Evolutionary conservation across 371 early-diverging fungal species (phyloP).

Genomic region (Mortierella sp.): DNA sequence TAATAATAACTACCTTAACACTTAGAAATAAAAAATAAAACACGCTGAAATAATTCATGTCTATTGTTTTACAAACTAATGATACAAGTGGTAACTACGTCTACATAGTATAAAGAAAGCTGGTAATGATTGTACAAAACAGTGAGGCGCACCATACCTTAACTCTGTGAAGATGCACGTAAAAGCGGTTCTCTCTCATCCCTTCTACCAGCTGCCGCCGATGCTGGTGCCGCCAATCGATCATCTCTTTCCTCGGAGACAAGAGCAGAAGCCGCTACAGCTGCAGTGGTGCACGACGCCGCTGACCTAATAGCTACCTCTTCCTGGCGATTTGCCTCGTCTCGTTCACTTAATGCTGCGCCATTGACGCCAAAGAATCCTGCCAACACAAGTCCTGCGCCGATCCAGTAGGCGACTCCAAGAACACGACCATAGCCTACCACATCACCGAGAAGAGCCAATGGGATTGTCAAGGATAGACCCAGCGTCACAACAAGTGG

Average conservation of each 20-base stretch:
- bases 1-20: too few species aligned
- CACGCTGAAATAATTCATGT: too few species aligned
- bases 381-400: constrained; percentile 73
- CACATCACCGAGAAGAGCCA: constrained; percentile 81
- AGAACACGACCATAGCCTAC: constrained; percentile 72
- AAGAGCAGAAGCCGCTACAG: constrained; percentile 9
- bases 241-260: constrained; percentile 30
- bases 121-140: too few species aligned
- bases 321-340: constrained; percentile 27
- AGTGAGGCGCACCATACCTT: too few species aligned
- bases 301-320: constrained; percentile 20
- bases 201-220: not conserved
- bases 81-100: not conserved
- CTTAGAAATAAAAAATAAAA: not conserved
- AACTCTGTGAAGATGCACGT: not conserved
- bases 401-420: constrained; percentile 70
- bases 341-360: constrained; percentile 59
- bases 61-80: too few species aligned
- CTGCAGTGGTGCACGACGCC: constrained; percentile 5
- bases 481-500: constrained; percentile 86
- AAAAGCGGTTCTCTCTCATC: not conserved
- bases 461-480: constrained; percentile 82
- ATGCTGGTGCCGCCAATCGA: not conserved
- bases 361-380: constrained; percentile 79
- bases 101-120: not conserved